A percentile compares a stretch with the other conserved stretches of the same genome.
phyloP scores from a whole-genome alignment of 495 filamentous ascomycete species.

The Parachaetomium inaequale region DNA sequence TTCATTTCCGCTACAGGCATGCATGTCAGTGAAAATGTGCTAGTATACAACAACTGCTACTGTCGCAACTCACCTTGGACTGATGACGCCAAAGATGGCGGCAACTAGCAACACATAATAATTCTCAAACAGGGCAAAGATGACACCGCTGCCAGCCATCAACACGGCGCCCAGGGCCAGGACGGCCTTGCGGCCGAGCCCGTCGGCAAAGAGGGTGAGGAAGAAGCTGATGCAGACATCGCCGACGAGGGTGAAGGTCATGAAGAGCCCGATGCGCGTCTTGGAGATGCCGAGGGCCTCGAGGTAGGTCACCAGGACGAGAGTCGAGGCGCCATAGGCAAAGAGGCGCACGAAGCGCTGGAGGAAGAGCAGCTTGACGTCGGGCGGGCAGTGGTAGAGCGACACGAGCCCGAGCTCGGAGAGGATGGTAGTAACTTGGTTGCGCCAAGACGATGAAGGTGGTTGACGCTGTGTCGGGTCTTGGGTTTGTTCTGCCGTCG shows the following conservation, averaged over 20 bases:
- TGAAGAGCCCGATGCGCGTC: conserved; percentile 77
- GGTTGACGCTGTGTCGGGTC: no score
- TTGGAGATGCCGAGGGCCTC: conserved; percentile 62
- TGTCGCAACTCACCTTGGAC: no score
- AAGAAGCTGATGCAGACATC: conserved; percentile 74
- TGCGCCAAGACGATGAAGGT: no score
- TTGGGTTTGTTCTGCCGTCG: no score
- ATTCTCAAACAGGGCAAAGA: conserved; percentile 52
- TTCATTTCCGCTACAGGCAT: conserved; percentile 68
- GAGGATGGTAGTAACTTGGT: no score
- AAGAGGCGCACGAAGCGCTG: conserved; percentile 77
- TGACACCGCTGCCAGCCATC: conserved; percentile 64
- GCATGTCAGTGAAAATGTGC: no score
- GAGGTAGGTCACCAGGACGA: conserved; percentile 71
- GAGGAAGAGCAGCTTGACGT: conserved; percentile 70
- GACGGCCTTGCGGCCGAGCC: conserved; percentile 58
- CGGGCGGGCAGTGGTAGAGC: conserved; percentile 44
- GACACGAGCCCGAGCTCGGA: conserved; percentile 39
- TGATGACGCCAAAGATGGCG: conserved; percentile 76
- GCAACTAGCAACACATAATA: conserved; percentile 57
- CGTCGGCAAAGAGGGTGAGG: conserved; percentile 72
- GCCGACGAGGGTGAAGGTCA: conserved; percentile 79
- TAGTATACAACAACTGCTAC: no score
- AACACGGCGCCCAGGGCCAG: conserved; percentile 63
- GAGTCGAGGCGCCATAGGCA: conserved; percentile 70